Base-by-base conservation (phyloP, 495 filamentous ascomycete species). In the Annulohypoxylon moriforme region DNA sequence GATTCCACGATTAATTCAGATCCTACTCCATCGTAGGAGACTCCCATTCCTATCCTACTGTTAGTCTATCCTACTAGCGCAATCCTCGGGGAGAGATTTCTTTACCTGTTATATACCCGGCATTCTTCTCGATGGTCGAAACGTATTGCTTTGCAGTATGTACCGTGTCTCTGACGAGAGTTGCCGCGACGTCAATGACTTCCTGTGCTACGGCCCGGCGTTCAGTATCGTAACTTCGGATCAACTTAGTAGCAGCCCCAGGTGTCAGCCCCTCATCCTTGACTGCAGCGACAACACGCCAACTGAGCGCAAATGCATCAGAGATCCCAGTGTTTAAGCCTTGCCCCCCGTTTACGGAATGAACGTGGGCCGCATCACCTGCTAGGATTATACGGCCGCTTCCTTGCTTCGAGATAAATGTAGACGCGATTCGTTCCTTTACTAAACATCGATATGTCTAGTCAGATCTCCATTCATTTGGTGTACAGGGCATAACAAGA, bases 221-320 rank as follows among this genome's bases (percentile, higher is more conserved):
- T 63, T 88, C 87, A 3, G 69, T 66, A 20, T 86, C 72, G 50
- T 89, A 89, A 1, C 85, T 88, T 47, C 74, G 68, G 16, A 89
- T 77, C 5, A 88, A 76, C 11, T 63, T 66, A 3, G 10, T 24
- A 10, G 68, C 72, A 10, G 68, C 68, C 18, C 31, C 60, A 2
- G 55, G 40, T 3, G 20, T 29, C 13, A 75, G 60, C 11, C 33
- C 10, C 8, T n/a, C 14, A 18, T 62, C 31, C 56, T 69, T 68
- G 8, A 58, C 18, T 18, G 53, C 72, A 1, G 40, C 34, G 14
- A 34, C 67, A 14, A 74, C 42, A n/a, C 71, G 71, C 85, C 84
- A 87, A 22, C 78, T 78, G 10, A 87, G 79, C 53, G 83, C 82
- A 20, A 83, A 75, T 3, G 79, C 81, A 61, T 86, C 85, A 34